phyloP scores from a whole-genome alignment of 495 filamentous ascomycete species.

The Glarea lozoyensis region DNA sequence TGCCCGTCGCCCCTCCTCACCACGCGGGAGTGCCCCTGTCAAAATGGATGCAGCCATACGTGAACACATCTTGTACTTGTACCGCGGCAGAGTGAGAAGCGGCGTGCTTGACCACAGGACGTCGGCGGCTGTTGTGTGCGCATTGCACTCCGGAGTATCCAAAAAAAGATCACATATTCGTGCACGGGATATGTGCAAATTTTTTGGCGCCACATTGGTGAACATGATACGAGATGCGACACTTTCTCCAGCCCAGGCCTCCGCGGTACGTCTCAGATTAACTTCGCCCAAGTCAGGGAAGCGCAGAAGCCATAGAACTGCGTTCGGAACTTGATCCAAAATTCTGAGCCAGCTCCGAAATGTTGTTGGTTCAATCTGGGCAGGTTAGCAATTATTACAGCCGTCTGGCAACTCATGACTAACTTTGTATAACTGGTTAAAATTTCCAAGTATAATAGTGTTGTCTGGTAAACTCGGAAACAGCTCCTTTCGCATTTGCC shows the following conservation, averaged over 20 bases:
- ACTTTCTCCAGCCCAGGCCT: slow-evolving; percentile 73
- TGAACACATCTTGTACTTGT: slow-evolving; percentile 97
- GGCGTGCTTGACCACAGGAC: slow-evolving; percentile 95
- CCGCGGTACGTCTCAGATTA: slow-evolving; percentile 72
- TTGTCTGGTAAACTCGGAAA: slow-evolving; percentile 82
- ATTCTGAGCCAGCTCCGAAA: slow-evolving; percentile 97
- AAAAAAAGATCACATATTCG: slow-evolving; percentile 90
- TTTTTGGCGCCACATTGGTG: slow-evolving; percentile 89
- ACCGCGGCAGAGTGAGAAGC: slow-evolving; percentile 85
- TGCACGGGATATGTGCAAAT: slow-evolving; percentile 86
- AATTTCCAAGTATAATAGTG: slow-evolving; percentile 89
- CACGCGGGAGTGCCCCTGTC: slow-evolving; percentile 73
- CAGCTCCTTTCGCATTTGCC: slow-evolving; percentile 91
- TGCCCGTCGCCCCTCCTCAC: slow-evolving; percentile 54
- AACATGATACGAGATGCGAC: slow-evolving; percentile 91
- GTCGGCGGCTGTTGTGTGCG: slow-evolving; percentile 95
- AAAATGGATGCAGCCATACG: slow-evolving; percentile 95
- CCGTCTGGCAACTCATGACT: slow-evolving; percentile 13
- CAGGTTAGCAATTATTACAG: slow-evolving; percentile 1
- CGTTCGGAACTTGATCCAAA: slow-evolving; percentile 74
- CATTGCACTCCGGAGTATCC: slow-evolving; percentile 97
- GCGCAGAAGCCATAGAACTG: slow-evolving; percentile 89
- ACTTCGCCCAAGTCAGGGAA: slow-evolving; percentile 91
- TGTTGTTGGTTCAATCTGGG: slow-evolving; percentile 91
- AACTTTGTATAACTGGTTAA: slow-evolving; percentile 99